phyloP scores from a whole-genome alignment of 371 early-diverging fungal species.

The Zancudomyces culisetae region DNA sequence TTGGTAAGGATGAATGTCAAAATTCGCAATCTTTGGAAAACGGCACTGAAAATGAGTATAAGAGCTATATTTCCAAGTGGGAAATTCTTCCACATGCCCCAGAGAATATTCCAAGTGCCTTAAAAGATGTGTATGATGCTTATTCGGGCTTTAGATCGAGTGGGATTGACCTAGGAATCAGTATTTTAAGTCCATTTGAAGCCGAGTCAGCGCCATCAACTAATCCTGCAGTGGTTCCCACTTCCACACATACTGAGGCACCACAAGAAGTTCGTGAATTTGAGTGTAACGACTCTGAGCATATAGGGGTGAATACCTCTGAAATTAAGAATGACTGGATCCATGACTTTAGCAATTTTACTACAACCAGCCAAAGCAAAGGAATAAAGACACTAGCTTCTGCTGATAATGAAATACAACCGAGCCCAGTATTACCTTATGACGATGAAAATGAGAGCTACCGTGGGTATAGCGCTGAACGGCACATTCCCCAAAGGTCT shows the following conservation, averaged over 20 bases:
- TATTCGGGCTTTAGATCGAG: conserved; percentile 20
- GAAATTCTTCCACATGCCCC: conserved; percentile 24
- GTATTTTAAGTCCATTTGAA: conserved; percentile 21
- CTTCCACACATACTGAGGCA: too few species aligned
- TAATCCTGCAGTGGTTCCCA: too few species aligned
- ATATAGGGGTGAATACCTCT: not conserved
- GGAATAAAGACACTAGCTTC: not conserved
- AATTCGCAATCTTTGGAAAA: not conserved
- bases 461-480: too few species aligned
- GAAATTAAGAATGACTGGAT: not conserved
- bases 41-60: not conserved
- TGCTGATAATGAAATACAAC: too few species aligned
- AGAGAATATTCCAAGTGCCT: conserved; percentile 6
- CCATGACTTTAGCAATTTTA: not conserved
- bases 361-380: not conserved
- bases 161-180: conserved; percentile 21
- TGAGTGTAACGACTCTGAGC: too few species aligned
- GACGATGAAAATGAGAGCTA: too few species aligned
- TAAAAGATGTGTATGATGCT: conserved; percentile 14
- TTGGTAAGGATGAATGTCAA: not conserved
- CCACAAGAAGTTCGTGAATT: not conserved
- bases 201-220: too few species aligned
- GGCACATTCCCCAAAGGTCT: too few species aligned
- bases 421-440: too few species aligned
- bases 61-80: conserved; percentile 20